These are phyloP conservation scores for Paramecium octaurelia DNA, from an alignment of 73 alveolate species.

Conservation along the genomic window DNA sequence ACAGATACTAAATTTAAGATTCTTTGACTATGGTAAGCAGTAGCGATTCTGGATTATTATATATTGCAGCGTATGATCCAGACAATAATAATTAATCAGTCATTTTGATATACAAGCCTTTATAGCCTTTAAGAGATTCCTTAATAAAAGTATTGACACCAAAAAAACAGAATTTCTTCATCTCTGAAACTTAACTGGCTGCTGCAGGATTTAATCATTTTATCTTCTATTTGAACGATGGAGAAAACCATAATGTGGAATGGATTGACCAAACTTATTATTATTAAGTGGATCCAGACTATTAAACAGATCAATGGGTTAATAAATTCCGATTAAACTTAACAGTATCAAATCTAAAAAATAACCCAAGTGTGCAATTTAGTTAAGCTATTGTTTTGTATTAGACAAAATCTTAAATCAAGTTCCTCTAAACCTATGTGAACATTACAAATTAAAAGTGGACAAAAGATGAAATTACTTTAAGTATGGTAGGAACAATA, in stretches of 20 bases:
- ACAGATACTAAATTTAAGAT: neutral
- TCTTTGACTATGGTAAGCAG: neutral
- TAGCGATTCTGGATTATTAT: neutral
- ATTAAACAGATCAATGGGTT: neutral
- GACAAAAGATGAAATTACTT: neutral
- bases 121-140: neutral
- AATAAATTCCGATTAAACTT: neutral
- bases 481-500: neutral
- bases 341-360: neutral
- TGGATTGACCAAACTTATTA: neutral
- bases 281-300: neutral
- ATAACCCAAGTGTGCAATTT: neutral
- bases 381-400: neutral
- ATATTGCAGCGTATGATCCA: neutral
- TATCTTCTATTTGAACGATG: neutral
- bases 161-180: neutral
- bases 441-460: neutral
- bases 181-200: neutral
- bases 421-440: neutral
- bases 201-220: neutral
- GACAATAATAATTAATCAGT: neutral
- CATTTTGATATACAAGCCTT: neutral
- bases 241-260: neutral
- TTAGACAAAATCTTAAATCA: neutral
- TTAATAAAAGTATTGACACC: neutral